A percentile compares a stretch with the other conserved stretches of the same genome.
Evolutionary conservation across 768 basidiomycete species (phyloP).

Genomic region (Xerocomus spinulosus): DNA sequence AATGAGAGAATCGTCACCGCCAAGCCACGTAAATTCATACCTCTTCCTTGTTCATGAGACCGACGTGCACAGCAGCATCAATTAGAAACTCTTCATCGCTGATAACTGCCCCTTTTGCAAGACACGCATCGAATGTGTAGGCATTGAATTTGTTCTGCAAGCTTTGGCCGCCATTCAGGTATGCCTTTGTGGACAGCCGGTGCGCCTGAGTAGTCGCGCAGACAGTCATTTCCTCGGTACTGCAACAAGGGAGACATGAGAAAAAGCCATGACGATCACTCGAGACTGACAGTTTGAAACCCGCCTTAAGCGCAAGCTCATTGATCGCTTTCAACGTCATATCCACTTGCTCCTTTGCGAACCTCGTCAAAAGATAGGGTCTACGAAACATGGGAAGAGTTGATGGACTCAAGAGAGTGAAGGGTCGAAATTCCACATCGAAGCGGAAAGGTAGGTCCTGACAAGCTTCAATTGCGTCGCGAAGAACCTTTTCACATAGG

Average conservation of each 20-base stretch:
- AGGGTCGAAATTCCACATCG: constrained; percentile 32
- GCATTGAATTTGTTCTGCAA: constrained; percentile 36
- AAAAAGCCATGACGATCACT: background rate
- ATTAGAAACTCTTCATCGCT: constrained; percentile 34
- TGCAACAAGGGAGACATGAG: constrained; percentile 11
- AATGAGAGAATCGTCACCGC: background rate
- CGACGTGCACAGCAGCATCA: constrained; percentile 31
- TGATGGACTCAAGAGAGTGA: constrained; percentile 17
- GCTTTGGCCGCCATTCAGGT: constrained; percentile 32
- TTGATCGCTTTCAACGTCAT: constrained; percentile 18
- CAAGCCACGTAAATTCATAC: constrained; percentile 14
- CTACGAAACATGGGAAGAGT: constrained; percentile 14
- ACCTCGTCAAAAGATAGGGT: constrained; percentile 17
- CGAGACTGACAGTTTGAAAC: constrained; percentile 21
- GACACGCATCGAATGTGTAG: constrained; percentile 37
- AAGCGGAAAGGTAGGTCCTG: constrained; percentile 27
- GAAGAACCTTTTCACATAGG: constrained; percentile 32
- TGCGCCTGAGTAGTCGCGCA: constrained; percentile 39
- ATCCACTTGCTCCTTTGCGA: constrained; percentile 25
- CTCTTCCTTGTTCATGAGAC: constrained; percentile 35
- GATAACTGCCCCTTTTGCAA: constrained; percentile 33
- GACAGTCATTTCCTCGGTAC: constrained; percentile 34
- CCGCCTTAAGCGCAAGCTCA: constrained; percentile 24
- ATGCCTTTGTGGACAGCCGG: constrained; percentile 41
- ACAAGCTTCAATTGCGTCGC: constrained; percentile 32